phyloP scores from a whole-genome alignment of 495 filamentous ascomycete species.

The Penicillium soppii region DNA sequence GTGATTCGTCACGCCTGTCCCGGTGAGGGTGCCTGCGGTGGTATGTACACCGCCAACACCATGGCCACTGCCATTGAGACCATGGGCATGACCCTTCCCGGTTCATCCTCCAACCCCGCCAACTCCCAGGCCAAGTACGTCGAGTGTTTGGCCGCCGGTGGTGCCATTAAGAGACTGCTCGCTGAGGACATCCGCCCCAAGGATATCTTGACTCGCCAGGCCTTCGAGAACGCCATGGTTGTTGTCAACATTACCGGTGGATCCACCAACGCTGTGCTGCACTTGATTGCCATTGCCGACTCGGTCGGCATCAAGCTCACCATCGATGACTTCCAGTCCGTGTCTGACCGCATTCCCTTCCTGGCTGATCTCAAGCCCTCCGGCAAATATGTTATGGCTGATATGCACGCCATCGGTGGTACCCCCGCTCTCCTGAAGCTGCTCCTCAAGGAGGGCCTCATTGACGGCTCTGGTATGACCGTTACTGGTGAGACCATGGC shows the following conservation, averaged over 20 bases:
- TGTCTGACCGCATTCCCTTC: slow-evolving; percentile 89
- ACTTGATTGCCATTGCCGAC: slow-evolving; percentile 95
- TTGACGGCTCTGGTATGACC: slow-evolving; percentile 85
- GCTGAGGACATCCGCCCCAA: slow-evolving; percentile 83
- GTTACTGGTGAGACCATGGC: slow-evolving; percentile 93
- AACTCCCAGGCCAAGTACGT: slow-evolving; percentile 80
- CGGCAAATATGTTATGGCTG: slow-evolving; percentile 95
- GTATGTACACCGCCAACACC: slow-evolving; percentile 99
- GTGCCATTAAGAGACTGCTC: slow-evolving; percentile 82
- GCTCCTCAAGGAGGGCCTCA: slow-evolving; percentile 84
- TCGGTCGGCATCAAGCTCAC: slow-evolving; percentile 89
- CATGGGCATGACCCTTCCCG: slow-evolving; percentile 93
- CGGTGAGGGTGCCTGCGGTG: slow-evolving; percentile 90
- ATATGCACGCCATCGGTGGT: slow-evolving; percentile 86
- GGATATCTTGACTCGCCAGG: slow-evolving; percentile 88
- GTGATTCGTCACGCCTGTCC: slow-evolving; percentile 95
- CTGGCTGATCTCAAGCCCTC: slow-evolving; percentile 96
- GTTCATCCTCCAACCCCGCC: slow-evolving; percentile 89
- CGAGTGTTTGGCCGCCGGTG: slow-evolving; percentile 82
- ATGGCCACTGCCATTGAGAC: slow-evolving; percentile 97
- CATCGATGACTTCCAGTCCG: slow-evolving; percentile 95
- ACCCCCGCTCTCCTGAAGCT: slow-evolving; percentile 89
- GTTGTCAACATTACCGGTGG: slow-evolving; percentile 93
- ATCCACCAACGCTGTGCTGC: slow-evolving; percentile 95
- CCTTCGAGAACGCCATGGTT: slow-evolving; percentile 97